Base-by-base conservation (phyloP, 129 eudicot species). In the Flaveria linearis region DNA sequence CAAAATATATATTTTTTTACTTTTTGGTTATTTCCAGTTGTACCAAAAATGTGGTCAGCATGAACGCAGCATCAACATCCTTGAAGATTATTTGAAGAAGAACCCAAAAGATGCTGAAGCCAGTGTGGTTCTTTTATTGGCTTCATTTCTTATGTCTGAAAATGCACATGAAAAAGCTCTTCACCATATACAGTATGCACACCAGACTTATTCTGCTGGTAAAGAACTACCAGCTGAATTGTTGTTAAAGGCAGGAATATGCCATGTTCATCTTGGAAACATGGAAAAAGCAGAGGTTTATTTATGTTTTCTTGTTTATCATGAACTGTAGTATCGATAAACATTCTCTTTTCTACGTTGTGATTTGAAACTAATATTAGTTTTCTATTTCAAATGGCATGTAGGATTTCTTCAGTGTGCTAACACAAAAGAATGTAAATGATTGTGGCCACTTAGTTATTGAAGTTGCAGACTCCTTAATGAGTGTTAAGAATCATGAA, bases 211-310 rank as follows among this genome's bases (percentile, higher is more conserved):
- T 78, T 75, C 77, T 76, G 53, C 76, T 70, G 87, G 80, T 53
- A 82, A 85, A 81, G 88, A 84, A 51, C 77, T 87, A 72, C 97
- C 93, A 17, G 67, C 85, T 70, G 45, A 83, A 60, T 73, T 94
- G 30, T 74, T 50, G 25, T 49, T 85, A 39, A 88, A 88, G 89
- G 92, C 97, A 71, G 99, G 99, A 71, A 78, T 94, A 80, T 94
- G 97, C 56, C 93, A 89, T 82, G 87, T 79, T 81, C 90, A 91
- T 81, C 93, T 94, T 39, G 90, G 93, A 52, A 52, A 89, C 84
- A 20, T 82, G 84, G 89, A 89, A 74, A 87, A 89, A 76, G 97
- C 97, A 22, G 93, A 91, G 97, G 99, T 87, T 55, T 47, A 69
- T 69, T 9, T 51, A 47, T 28, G 67, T n/a, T 74, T 66, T 2